A percentile compares a stretch with the other conserved stretches of the same genome.
These are phyloP conservation scores for Neopestalotiopsis rosae DNA, from an alignment of 2,329 filamentous ascomycete genomes.

Conservation along the genomic window DNA sequence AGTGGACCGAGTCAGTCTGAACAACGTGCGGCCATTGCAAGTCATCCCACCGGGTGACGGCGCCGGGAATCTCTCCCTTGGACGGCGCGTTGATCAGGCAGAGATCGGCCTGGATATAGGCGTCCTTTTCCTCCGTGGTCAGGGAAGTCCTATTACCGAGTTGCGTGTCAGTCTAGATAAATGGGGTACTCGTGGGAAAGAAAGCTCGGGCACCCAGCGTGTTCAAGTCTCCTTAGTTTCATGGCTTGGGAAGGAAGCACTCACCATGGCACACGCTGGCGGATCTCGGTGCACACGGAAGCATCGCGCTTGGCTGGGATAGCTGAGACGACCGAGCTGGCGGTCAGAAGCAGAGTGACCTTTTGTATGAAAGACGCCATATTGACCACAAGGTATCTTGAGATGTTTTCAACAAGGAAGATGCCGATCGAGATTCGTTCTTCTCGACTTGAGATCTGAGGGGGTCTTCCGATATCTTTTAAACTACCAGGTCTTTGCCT, in stretches of 20 bases:
- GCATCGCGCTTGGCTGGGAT: constrained; percentile 4
- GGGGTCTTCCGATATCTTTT: no score
- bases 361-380: neutral
- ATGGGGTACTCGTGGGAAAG: no score
- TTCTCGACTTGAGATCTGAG: no score
- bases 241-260: neutral
- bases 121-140: constrained; percentile 7
- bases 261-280: constrained; percentile 12
- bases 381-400: neutral
- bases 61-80: constrained; percentile 11
- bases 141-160: neutral
- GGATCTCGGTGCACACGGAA: constrained; percentile 3
- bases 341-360: neutral
- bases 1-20: constrained; percentile 8
- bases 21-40: constrained; percentile 16
- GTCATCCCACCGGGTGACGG: constrained; percentile 16
- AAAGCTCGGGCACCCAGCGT: no score
- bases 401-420: no score
- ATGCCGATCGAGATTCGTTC: no score
- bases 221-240: neutral
- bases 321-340: constrained; percentile 1
- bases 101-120: constrained; percentile 16
- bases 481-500: no score
- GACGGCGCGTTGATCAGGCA: constrained; percentile 13
- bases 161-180: neutral